A percentile compares a stretch with the other conserved stretches of the same genome.
These are phyloP conservation scores for Russula foetens DNA, from an alignment of 768 basidiomycete genomes.

Conservation along the genomic window DNA sequence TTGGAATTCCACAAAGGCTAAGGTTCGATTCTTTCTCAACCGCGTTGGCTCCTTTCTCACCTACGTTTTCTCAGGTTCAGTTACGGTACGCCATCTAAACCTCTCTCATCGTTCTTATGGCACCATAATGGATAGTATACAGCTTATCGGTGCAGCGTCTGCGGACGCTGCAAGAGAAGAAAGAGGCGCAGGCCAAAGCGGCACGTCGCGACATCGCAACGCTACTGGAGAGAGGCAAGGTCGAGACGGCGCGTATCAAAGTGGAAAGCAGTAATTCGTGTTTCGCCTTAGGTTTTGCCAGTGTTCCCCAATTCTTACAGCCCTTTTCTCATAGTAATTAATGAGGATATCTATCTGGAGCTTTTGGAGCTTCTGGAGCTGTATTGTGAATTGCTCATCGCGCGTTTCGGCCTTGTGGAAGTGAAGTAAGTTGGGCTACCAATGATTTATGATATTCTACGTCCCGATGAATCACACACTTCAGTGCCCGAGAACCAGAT, in stretches of 20 bases:
- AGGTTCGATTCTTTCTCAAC: conserved; percentile 29
- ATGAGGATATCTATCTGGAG: conserved; percentile 80
- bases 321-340: conserved; percentile 47
- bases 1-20: conserved; percentile 59
- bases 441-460: background rate
- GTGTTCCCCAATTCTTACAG: conserved; percentile 7
- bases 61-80: conserved; percentile 34
- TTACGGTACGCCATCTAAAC: conserved; percentile 31
- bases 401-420: conserved; percentile 88
- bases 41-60: background rate
- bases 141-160: conserved; percentile 82
- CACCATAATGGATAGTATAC: background rate
- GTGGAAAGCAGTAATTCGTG: conserved; percentile 66
- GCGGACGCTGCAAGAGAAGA: conserved; percentile 86
- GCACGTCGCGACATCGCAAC: conserved; percentile 75
- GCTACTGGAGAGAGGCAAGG: conserved; percentile 67
- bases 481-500: conserved; percentile 77
- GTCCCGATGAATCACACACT: background rate
- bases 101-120: background rate
- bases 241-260: conserved; percentile 80
- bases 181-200: conserved; percentile 70
- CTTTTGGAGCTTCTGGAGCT: conserved; percentile 88
- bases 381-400: conserved; percentile 88
- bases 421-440: conserved; percentile 50
- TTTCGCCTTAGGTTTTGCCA: conserved; percentile 20